Evolutionary conservation across 305 asterid species (phyloP).

Genomic region (Fraxinus latifolia): DNA sequence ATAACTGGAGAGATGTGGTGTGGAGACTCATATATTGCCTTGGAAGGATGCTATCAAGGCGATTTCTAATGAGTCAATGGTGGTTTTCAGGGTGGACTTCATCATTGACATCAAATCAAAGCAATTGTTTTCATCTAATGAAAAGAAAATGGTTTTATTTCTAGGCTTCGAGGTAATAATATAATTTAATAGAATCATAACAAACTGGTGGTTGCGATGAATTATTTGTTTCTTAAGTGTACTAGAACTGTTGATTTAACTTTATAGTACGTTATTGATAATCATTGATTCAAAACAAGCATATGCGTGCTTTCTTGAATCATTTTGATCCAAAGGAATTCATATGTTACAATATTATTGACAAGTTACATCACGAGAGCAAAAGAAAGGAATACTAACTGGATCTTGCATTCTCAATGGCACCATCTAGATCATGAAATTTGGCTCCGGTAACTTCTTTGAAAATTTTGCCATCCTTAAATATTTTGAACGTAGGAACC

Average conservation of each 20-base stretch:
- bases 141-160: background rate
- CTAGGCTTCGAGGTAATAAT: background rate
- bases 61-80: slow-evolving; percentile 19
- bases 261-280: background rate
- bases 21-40: slow-evolving; percentile 16
- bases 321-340: background rate
- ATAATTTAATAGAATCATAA: background rate
- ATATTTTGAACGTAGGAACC: slow-evolving; percentile 94
- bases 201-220: background rate
- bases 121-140: slow-evolving; percentile 22
- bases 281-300: background rate
- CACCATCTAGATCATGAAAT: slow-evolving; percentile 58
- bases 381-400: slow-evolving; percentile 25
- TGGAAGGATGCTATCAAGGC: slow-evolving; percentile 19
- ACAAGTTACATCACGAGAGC: slow-evolving; percentile 6
- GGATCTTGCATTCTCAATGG: slow-evolving; percentile 59
- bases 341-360: slow-evolving; percentile 16
- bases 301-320: background rate
- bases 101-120: background rate
- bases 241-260: background rate
- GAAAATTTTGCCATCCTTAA: slow-evolving; percentile 59
- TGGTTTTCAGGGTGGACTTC: slow-evolving; percentile 11
- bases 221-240: background rate
- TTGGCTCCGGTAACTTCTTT: slow-evolving; percentile 93
- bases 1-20: background rate